Conservation (phyloP, 805 yeast genomes). For the Kazachstania bromeliacearum region DNA sequence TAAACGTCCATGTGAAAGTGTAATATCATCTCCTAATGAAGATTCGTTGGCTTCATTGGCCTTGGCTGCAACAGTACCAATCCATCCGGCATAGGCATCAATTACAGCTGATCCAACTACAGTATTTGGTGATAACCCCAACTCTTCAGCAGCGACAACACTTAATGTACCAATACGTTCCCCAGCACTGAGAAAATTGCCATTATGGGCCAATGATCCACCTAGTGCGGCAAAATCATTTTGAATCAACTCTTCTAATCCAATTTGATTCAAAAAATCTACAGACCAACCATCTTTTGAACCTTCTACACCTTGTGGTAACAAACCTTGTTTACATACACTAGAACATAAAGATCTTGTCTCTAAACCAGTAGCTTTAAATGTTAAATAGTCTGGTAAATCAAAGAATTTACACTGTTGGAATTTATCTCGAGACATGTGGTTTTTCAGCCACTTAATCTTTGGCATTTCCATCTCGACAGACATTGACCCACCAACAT, state of each 20-base stretch:
- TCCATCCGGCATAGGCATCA: slow-evolving; percentile 98
- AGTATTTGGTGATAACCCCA: slow-evolving; percentile 73
- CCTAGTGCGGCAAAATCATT: slow-evolving; percentile 75
- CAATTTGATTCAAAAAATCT: slow-evolving; percentile 61
- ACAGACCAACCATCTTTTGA: slow-evolving; percentile 83
- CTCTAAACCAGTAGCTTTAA: slow-evolving; percentile 79
- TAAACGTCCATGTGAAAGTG: slow-evolving; percentile 66
- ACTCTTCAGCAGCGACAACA: slow-evolving; percentile 58
- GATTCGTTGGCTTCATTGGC: slow-evolving; percentile 40
- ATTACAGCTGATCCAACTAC: slow-evolving; percentile 92
- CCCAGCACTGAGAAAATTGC: slow-evolving; percentile 69
- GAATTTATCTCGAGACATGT: slow-evolving; percentile 58
- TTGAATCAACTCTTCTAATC: slow-evolving; percentile 65
- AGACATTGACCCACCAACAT: slow-evolving; percentile 96
- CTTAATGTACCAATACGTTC: slow-evolving; percentile 73
- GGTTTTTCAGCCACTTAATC: slow-evolving; percentile 88
- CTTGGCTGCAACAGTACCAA: slow-evolving; percentile 93
- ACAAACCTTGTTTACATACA: slow-evolving; percentile 91
- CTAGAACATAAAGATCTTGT: slow-evolving; percentile 84
- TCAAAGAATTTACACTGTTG: slow-evolving; percentile 72
- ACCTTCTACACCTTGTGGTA: slow-evolving; percentile 86
- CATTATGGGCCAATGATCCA: slow-evolving; percentile 57
- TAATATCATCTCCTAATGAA: slow-evolving; percentile 42
- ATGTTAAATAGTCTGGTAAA: slow-evolving; percentile 84
- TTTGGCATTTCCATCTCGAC: slow-evolving; percentile 98